A percentile compares a stretch with the other conserved stretches of the same genome.
Conservation (phyloP, 1,284 basidiomycete species). For the Cryptococcus sp. region DNA sequence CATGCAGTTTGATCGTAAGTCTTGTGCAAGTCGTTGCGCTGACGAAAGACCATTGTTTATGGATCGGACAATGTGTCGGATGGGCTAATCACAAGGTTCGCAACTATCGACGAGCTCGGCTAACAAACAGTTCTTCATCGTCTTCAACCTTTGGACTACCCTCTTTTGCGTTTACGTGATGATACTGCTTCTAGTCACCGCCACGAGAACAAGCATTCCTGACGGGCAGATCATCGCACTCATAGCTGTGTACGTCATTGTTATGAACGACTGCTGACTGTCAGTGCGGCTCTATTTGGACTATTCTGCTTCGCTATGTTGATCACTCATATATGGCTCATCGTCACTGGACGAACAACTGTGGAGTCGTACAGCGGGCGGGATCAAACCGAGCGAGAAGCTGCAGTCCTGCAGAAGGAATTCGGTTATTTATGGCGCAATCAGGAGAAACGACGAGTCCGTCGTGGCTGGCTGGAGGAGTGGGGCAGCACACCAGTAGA, state of each 20-base stretch:
- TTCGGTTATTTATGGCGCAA: conserved; percentile 39
- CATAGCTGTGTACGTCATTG: conserved; percentile 40
- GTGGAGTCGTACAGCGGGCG: conserved; percentile 45
- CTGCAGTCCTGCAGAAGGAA: conserved; percentile 33
- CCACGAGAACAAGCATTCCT: conserved; percentile 15
- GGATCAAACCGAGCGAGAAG: conserved; percentile 44
- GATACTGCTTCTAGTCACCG: conserved; percentile 33
- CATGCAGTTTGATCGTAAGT: conserved; percentile 47
- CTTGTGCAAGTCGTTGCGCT: not conserved
- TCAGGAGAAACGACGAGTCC: conserved; percentile 29
- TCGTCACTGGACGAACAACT: conserved; percentile 41
- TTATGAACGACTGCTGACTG: conserved; percentile 6
- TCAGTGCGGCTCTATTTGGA: conserved; percentile 44
- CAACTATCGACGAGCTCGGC: not conserved
- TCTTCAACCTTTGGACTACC: conserved; percentile 48
- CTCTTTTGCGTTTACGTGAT: conserved; percentile 43
- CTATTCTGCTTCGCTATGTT: conserved; percentile 47
- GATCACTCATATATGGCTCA: conserved; percentile 41
- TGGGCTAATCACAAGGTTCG: conserved; percentile 52
- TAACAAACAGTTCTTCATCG: conserved; percentile 46
- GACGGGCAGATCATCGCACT: conserved; percentile 50
- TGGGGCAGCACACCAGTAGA: conserved; percentile 45
- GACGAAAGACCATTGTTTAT: conserved; percentile 46
- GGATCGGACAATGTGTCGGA: conserved; percentile 53
- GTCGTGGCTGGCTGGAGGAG: conserved; percentile 44